These are phyloP conservation scores for Fallopia convolvulus DNA, from an alignment of 148 eudicot genomes.

Conservation along the genomic window DNA sequence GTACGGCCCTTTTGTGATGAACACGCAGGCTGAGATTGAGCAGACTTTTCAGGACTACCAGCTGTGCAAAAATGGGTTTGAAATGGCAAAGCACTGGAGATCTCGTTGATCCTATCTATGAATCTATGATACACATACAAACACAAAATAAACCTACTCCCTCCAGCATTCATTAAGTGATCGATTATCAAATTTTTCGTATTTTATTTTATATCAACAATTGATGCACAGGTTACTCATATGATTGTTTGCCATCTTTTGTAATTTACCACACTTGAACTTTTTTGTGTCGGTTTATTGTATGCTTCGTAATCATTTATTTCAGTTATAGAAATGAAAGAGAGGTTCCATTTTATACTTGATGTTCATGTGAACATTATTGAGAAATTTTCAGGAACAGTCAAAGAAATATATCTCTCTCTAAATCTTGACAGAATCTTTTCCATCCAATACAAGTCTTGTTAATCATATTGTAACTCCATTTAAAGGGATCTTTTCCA, in stretches of 20 bases:
- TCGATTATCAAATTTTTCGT: neutral
- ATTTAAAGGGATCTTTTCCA: too few relatives aligned
- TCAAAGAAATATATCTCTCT: too few relatives aligned
- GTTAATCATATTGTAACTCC: too few relatives aligned
- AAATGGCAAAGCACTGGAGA: conserved; percentile 68
- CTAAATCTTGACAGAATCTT: too few relatives aligned
- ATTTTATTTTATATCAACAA: neutral
- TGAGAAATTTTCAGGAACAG: too few relatives aligned
- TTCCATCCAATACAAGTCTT: too few relatives aligned
- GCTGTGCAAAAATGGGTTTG: conserved; percentile 71
- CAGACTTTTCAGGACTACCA: conserved; percentile 75
- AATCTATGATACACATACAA: neutral
- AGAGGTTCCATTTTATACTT: too few relatives aligned
- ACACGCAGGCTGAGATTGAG: conserved; percentile 78
- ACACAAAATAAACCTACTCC: conserved; percentile 1
- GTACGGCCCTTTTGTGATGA: conserved; percentile 98
- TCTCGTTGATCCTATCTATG: conserved; percentile 20
- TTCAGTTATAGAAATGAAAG: too few relatives aligned
- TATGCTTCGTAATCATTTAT: too few relatives aligned
- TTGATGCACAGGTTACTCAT: neutral
- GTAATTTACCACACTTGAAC: neutral
- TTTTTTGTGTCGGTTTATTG: neutral
- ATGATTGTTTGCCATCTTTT: conserved; percentile 5
- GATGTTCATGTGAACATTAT: too few relatives aligned
- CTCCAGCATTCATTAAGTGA: neutral